Percentiles rank a stretch among this genome's conserved stretches.
Conservation (phyloP, 2,329 filamentous ascomycete genomes). For the Magnaporthales sp. region DNA sequence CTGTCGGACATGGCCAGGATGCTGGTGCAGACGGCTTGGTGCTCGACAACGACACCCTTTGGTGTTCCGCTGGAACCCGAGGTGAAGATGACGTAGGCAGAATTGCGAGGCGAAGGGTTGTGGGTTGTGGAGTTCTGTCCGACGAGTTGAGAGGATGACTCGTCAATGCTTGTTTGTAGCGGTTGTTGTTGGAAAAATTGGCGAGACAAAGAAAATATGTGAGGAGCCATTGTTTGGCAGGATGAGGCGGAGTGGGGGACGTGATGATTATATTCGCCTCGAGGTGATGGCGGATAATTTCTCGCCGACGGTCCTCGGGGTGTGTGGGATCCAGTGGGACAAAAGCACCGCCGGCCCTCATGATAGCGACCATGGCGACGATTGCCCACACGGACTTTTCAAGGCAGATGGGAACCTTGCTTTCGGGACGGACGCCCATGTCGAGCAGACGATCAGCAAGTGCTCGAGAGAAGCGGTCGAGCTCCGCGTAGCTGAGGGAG, state of each 20-base stretch:
- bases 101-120: neutral
- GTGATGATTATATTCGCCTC: constrained; percentile 6
- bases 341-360: neutral
- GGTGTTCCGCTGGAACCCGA: constrained; percentile 50
- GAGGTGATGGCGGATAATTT: constrained; percentile 11
- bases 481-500: neutral
- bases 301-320: constrained; percentile 5
- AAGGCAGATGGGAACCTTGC: neutral
- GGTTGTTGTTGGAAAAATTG: neutral
- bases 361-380: neutral
- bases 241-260: constrained; percentile 9
- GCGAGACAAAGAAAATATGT: neutral
- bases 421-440: neutral
- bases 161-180: neutral
- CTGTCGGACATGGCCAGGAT: constrained; percentile 17
- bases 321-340: neutral
- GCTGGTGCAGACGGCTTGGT: neutral
- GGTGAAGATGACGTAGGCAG: constrained; percentile 40
- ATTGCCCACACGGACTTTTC: neutral
- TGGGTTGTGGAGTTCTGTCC: neutral
- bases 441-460: neutral
- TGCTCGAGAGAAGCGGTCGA: neutral
- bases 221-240: constrained; percentile 1
- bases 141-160: neutral
- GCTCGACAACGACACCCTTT: constrained; percentile 30